phyloP scores from a whole-genome alignment of 2,329 filamentous ascomycete species.

The Cladosporium austrohemisphaericum region DNA sequence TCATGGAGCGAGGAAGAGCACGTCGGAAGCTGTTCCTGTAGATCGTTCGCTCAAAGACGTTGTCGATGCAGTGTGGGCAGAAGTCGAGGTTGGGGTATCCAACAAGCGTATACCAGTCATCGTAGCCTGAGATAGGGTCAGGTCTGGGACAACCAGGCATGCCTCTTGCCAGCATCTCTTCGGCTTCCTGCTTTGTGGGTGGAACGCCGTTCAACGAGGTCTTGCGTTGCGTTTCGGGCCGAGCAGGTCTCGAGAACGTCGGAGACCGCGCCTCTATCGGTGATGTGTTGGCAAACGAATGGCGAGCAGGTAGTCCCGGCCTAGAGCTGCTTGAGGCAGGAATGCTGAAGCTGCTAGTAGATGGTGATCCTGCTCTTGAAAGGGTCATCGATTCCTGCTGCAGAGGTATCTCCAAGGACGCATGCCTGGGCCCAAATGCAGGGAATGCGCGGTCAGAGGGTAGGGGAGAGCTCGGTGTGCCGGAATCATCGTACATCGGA shows the following conservation, averaged over 20 bases:
- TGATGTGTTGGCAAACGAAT: constrained; percentile 17
- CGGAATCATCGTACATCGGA: constrained; percentile 29
- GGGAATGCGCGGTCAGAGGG: constrained; percentile 43
- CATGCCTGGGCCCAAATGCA: constrained; percentile 26
- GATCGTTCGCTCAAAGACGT: constrained; percentile 63
- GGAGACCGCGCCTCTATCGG: constrained; percentile 16
- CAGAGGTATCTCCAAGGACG: constrained; percentile 19
- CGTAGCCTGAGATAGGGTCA: constrained; percentile 57
- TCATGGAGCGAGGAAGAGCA: constrained; percentile 55
- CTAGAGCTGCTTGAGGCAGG: constrained; percentile 4
- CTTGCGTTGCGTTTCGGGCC: constrained; percentile 9
- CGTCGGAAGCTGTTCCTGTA: constrained; percentile 66
- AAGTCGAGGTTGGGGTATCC: constrained; percentile 70
- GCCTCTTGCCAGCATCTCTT: constrained; percentile 37
- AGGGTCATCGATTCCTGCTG: constrained; percentile 13
- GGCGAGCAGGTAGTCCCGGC: constrained; percentile 7
- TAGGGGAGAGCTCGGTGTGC: constrained; percentile 34
- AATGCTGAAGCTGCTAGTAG: constrained; percentile 16
- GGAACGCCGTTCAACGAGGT: constrained; percentile 8
- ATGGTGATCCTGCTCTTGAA: constrained; percentile 21
- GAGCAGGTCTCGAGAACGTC: constrained; percentile 7
- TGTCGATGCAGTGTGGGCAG: constrained; percentile 74
- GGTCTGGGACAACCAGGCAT: constrained; percentile 68
- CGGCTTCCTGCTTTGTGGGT: constrained; percentile 42
- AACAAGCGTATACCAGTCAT: constrained; percentile 78